phyloP scores from a whole-genome alignment of 805 yeast species.

The Cyberlindnera petersonii region DNA sequence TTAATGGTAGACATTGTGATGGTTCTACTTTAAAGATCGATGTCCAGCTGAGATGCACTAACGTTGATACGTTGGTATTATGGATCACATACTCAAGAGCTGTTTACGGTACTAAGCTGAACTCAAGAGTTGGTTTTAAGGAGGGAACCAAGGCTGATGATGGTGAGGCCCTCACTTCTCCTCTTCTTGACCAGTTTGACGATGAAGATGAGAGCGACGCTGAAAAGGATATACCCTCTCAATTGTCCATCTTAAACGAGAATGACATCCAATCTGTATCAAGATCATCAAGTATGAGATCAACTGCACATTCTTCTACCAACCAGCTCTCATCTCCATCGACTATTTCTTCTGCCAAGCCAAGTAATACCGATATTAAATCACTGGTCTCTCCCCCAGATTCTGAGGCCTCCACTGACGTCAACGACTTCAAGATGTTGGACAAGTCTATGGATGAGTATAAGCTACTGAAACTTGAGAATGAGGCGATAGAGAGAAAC shows the following conservation, averaged over 20 bases:
- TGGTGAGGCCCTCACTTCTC: slow-evolving; percentile 1
- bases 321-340: slow-evolving; percentile 16
- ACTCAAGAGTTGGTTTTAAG: slow-evolving; percentile 18
- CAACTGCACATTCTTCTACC: slow-evolving; percentile 18
- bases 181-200: slow-evolving; percentile 4
- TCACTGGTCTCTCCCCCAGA: slow-evolving; percentile 4
- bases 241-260: slow-evolving; percentile 36
- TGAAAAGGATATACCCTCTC: slow-evolving; percentile 35
- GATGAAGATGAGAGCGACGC: slow-evolving; percentile 31
- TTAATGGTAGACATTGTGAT: slow-evolving; percentile 65
- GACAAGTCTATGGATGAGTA: slow-evolving; percentile 30
- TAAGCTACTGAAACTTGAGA: slow-evolving; percentile 43
- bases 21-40: slow-evolving; percentile 67
- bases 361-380: slow-evolving; percentile 9
- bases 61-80: slow-evolving; percentile 53
- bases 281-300: slow-evolving; percentile 26
- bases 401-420: slow-evolving; percentile 10
- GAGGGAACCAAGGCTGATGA: slow-evolving; percentile 9
- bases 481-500: slow-evolving; percentile 38
- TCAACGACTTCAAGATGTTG: slow-evolving; percentile 18
- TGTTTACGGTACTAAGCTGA: slow-evolving; percentile 20
- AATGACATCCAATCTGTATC: slow-evolving; percentile 30
- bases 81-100: slow-evolving; percentile 85
- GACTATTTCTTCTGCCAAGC: slow-evolving; percentile 7
- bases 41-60: slow-evolving; percentile 72